Percentiles rank a stretch among this genome's conserved stretches.
Conservation (phyloP, 495 filamentous ascomycete genomes). For the Penicillium coprophilum region DNA sequence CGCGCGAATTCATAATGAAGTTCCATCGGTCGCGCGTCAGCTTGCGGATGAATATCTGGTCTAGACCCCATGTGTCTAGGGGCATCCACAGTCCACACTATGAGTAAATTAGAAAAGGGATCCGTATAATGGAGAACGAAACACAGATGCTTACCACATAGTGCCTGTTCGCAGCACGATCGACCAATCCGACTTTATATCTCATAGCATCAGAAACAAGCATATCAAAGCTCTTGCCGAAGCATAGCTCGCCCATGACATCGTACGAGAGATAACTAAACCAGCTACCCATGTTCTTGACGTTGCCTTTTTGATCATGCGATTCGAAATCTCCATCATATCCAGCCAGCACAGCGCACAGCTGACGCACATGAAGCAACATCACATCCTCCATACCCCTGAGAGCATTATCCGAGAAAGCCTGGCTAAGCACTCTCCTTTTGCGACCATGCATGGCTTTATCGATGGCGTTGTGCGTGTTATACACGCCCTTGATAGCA, state of each 20-base stretch:
- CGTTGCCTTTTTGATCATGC: slow-evolving; percentile 24
- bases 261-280: slow-evolving; percentile 55
- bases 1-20: slow-evolving; percentile 60
- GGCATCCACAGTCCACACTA: slow-evolving; percentile 62
- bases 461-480: slow-evolving; percentile 56
- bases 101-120: background rate
- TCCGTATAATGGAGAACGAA: background rate
- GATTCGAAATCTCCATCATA: slow-evolving; percentile 12
- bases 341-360: slow-evolving; percentile 40
- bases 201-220: slow-evolving; percentile 47
- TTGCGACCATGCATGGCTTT: slow-evolving; percentile 55
- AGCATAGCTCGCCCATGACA: slow-evolving; percentile 53
- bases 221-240: slow-evolving; percentile 57
- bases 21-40: slow-evolving; percentile 57
- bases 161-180: slow-evolving; percentile 52
- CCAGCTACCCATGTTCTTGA: slow-evolving; percentile 51
- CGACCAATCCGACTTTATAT: slow-evolving; percentile 50
- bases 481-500: slow-evolving; percentile 55
- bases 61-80: slow-evolving; percentile 52
- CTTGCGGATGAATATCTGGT: slow-evolving; percentile 57
- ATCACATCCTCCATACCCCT: slow-evolving; percentile 55
- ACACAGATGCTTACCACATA: slow-evolving; percentile 46
- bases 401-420: slow-evolving; percentile 53
- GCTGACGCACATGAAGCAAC: slow-evolving; percentile 47
- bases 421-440: slow-evolving; percentile 54